A percentile compares a stretch with the other conserved stretches of the same genome.
phyloP scores from a whole-genome alignment of 495 filamentous ascomycete genomes.

The Annulohypoxylon stygium region DNA sequence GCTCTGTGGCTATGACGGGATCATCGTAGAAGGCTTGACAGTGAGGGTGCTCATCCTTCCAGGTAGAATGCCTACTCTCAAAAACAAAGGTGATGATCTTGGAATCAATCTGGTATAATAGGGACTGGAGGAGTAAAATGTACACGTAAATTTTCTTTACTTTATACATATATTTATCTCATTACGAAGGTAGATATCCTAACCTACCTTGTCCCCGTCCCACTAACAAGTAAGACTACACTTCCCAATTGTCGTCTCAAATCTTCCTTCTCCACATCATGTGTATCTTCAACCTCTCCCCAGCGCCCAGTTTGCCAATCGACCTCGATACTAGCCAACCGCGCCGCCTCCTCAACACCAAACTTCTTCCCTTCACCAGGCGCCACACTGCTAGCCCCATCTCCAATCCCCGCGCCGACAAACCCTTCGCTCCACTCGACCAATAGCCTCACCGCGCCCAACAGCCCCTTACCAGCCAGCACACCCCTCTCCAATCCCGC shows the following conservation, averaged over 20 bases:
- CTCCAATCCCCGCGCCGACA: slow-evolving; percentile 41
- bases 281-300: slow-evolving; percentile 98
- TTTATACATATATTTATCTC: not conserved
- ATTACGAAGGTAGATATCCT: not conserved
- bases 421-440: slow-evolving; percentile 90
- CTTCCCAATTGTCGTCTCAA: slow-evolving; percentile 88
- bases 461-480: slow-evolving; percentile 86
- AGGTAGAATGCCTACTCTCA: too few relatives aligned
- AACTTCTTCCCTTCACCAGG: slow-evolving; percentile 54
- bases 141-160: not conserved
- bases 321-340: slow-evolving; percentile 85
- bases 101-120: too few relatives aligned
- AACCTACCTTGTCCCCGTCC: slow-evolving; percentile 53
- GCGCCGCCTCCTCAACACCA: slow-evolving; percentile 78
- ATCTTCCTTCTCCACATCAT: slow-evolving; percentile 97
- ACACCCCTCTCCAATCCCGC: slow-evolving; percentile 86
- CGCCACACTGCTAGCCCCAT: slow-evolving; percentile 38
- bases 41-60: too few relatives aligned
- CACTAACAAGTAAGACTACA: slow-evolving; percentile 81
- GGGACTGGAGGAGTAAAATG: not conserved
- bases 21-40: too few relatives aligned
- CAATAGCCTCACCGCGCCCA: slow-evolving; percentile 80
- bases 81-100: too few relatives aligned
- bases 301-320: slow-evolving; percentile 90
- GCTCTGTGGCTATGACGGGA: too few relatives aligned